Conservation (phyloP, 2,329 filamentous ascomycete species). For the Aspergillus alliaceus region DNA sequence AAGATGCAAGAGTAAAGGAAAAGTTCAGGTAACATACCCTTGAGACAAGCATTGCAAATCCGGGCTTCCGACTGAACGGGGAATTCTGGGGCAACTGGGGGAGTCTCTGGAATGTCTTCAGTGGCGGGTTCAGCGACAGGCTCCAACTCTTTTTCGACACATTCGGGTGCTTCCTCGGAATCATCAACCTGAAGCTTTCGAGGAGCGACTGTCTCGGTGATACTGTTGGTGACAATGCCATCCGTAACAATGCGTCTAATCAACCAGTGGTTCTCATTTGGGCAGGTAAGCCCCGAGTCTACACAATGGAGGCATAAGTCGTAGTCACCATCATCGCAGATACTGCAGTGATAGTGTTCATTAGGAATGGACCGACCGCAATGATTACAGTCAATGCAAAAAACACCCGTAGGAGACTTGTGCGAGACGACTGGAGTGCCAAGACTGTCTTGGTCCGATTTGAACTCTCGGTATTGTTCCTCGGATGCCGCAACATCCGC, state of each 20-base stretch:
- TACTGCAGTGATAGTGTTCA: conserved; percentile 90
- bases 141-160: conserved; percentile 17
- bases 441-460: conserved; percentile 26
- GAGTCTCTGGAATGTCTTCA: conserved; percentile 15
- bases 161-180: conserved; percentile 18
- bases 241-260: conserved; percentile 84
- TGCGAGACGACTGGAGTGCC: conserved; percentile 34
- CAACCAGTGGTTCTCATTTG: conserved; percentile 81
- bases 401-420: conserved; percentile 48
- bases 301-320: conserved; percentile 86
- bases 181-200: conserved; percentile 51
- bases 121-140: conserved; percentile 25
- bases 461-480: conserved; percentile 28
- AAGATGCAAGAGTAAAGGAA: not conserved
- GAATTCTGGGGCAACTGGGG: not conserved
- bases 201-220: conserved; percentile 74
- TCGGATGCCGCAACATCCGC: conserved; percentile 9
- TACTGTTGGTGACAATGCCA: conserved; percentile 79
- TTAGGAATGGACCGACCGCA: conserved; percentile 78
- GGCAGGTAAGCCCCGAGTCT: conserved; percentile 72
- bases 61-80: conserved; percentile 30
- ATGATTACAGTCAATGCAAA: conserved; percentile 91
- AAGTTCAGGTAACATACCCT: conserved; percentile 45
- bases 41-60: conserved; percentile 67
- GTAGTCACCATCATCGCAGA: conserved; percentile 90